Evolutionary conservation across 2,329 filamentous ascomycete genomes (phyloP), one percentile per base, ranked within the genome.

Genomic region (Diplocarpon rosae): DNA sequence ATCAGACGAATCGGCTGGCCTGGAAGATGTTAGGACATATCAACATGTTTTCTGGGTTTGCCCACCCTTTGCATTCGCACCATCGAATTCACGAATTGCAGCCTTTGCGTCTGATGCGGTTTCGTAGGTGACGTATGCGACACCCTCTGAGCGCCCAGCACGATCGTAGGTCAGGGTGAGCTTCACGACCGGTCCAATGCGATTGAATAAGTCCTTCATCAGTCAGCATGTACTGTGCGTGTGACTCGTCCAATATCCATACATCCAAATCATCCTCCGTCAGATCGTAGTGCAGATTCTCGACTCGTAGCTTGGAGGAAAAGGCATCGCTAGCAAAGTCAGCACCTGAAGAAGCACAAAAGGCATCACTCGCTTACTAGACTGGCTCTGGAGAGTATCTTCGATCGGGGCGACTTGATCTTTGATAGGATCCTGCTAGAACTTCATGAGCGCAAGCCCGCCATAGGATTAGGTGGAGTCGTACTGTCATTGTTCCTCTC

Each of bases 281-380:
- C 51, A 95, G 73, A 49, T 95, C 89, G 64, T 94, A 95, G 64
- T 95, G 89, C 46, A 95, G 69, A 62, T 95, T 95, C 50, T 93
- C 86, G 49, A 95, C 82, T 53, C 82, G 81, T 53, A 95, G 65
- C 65, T 86, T 90, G 37, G 80, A 71, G 55, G 80, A 79, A 45
- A 67, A 66, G 27, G 67, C 60, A 30, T 75, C 70, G 58, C 76
- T 47, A 37, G 53, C 32, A 54, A 34, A 37, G 32, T 54, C 42
- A 54, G 47, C 37, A 14, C 15, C 12, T 20, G 39, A 20, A 24
- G 16, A n/a, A 39, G 14, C 31, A 42, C 32, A 30, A 41, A 31
- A 1, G 31, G 12, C 20, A 15, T 28, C 15, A 3, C 17, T 2
- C 16, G 29, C 58, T 38, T 52, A 62, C 59, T 57, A 56, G 31